phyloP scores from a whole-genome alignment of 73 alveolate genomes.

The Paramecium octaurelia region DNA sequence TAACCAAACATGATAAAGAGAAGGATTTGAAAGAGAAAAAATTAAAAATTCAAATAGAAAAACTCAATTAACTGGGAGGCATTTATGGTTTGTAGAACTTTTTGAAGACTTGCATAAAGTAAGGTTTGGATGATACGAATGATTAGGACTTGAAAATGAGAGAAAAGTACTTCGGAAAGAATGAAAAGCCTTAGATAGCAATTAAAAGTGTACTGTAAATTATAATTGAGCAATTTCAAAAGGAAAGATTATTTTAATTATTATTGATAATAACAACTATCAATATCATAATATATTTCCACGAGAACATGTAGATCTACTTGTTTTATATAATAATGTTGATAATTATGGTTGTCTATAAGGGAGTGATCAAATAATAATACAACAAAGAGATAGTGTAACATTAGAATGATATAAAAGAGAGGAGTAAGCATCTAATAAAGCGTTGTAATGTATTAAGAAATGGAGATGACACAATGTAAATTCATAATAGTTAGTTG shows the following conservation, averaged over 20 bases:
- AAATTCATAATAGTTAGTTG: not conserved
- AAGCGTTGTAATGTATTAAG: not conserved
- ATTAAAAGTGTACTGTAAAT: not conserved
- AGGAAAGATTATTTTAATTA: not conserved
- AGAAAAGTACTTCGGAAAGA: not conserved
- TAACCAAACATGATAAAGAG: not conserved
- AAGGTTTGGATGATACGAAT: not conserved
- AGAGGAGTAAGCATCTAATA: not conserved
- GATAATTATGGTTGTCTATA: not conserved
- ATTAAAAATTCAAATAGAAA: not conserved
- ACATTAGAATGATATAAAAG: conserved; percentile 17
- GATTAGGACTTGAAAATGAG: not conserved
- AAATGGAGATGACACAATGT: not conserved
- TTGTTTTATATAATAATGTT: not conserved
- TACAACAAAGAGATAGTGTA: not conserved
- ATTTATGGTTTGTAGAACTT: conserved; percentile 25
- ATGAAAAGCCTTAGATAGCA: conserved; percentile 20
- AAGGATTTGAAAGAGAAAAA: not conserved
- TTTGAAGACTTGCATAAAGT: conserved; percentile 10
- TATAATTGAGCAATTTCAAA: not conserved
- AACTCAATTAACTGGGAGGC: not conserved
- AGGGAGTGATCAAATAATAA: not conserved
- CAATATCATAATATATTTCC: not conserved
- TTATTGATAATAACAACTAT: not conserved
- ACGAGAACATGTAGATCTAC: not conserved